These are phyloP conservation scores for Eucalyptus sp. DNA, from an alignment of 345 rosid genomes.

Conservation along the genomic window DNA sequence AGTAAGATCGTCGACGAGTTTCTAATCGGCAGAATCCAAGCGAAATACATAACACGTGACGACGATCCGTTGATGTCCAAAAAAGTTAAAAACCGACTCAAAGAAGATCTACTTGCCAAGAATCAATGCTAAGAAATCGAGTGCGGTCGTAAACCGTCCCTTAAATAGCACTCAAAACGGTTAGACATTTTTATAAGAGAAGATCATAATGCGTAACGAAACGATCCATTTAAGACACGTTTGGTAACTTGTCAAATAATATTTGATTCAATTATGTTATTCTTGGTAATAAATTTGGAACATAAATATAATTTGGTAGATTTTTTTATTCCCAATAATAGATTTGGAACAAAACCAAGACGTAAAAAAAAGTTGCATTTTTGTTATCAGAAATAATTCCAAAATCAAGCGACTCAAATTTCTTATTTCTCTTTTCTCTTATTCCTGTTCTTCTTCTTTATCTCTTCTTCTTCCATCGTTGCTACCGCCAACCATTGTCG, in stretches of 20 bases:
- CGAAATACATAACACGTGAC: not conserved
- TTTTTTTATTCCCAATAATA: no score
- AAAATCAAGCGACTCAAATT: no score
- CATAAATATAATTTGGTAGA: no score
- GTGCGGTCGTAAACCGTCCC: not conserved
- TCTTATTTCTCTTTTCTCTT: no score
- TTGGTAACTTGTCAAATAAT: no score
- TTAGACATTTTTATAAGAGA: not conserved
- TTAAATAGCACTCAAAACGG: not conserved
- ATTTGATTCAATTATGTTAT: rapidly evolving
- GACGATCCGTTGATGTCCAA: not conserved
- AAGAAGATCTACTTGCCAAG: not conserved
- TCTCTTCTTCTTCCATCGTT: rapidly evolving
- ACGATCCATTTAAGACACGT: rapidly evolving
- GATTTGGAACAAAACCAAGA: rapidly evolving
- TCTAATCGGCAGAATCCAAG: not conserved
- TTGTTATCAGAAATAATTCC: rapidly evolving
- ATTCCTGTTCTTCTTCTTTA: no score
- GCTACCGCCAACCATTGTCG: rapidly evolving
- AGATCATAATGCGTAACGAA: rapidly evolving
- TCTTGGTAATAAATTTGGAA: rapidly evolving
- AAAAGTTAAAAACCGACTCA: no score
- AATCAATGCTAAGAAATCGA: not conserved
- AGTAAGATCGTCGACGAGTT: not conserved
- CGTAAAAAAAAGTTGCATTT: rapidly evolving